These are phyloP conservation scores for Phytopythium vexans DNA, from an alignment of 352 stramenopile species.

Conservation along the genomic window DNA sequence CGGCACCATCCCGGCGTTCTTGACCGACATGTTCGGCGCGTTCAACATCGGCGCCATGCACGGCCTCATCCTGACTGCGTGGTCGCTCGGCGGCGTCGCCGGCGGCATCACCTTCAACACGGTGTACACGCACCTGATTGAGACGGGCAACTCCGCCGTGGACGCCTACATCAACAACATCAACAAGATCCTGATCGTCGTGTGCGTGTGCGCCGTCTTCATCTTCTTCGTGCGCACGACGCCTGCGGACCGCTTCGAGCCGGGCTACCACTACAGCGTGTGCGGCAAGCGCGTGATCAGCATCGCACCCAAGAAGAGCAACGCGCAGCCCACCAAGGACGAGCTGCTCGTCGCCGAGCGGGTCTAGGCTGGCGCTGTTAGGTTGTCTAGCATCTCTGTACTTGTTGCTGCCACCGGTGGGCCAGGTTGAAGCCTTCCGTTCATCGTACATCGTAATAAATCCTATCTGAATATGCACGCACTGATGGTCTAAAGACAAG, in stretches of 20 bases:
- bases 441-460: not conserved
- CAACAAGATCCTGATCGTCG: conserved; percentile 67
- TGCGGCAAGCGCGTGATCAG: conserved; percentile 61
- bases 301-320: conserved; percentile 49
- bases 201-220: conserved; percentile 56
- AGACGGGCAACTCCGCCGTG: conserved; percentile 22
- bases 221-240: conserved; percentile 75
- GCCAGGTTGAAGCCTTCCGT: not conserved
- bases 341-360: conserved; percentile 7
- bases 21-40: conserved; percentile 84
- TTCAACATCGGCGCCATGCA: conserved; percentile 84
- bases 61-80: conserved; percentile 72
- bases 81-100: conserved; percentile 67
- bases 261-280: conserved; percentile 67
- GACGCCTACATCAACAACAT: conserved; percentile 73
- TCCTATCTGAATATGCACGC: too few species aligned
- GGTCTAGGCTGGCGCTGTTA: not conserved
- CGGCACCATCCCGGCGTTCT: conserved; percentile 68
- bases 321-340: conserved; percentile 13
- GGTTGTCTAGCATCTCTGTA: not conserved
- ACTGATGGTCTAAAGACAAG: too few species aligned
- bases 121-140: conserved; percentile 38
- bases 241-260: conserved; percentile 60
- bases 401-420: not conserved
- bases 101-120: conserved; percentile 72